These are phyloP conservation scores for Eimeria acervulina DNA, from an alignment of 169 alveolate genomes.

Conservation along the genomic window DNA sequence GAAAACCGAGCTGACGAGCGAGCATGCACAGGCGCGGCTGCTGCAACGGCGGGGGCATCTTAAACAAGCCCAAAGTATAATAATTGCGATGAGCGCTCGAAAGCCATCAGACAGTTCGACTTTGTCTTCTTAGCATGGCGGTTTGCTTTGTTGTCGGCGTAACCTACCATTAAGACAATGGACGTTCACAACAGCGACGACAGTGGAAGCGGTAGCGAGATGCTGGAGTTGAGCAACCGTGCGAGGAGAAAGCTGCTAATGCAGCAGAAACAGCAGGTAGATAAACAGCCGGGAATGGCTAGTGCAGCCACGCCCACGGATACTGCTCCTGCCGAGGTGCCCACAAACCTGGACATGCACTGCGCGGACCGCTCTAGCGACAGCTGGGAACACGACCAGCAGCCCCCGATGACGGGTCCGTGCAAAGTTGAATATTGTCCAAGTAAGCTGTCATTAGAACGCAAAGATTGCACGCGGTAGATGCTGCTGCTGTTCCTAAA, in stretches of 20 bases:
- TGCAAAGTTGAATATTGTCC: slow-evolving; percentile 69
- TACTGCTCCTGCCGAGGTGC: not conserved
- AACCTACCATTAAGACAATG: not conserved
- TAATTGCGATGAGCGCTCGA: not conserved
- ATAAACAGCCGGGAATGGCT: not conserved
- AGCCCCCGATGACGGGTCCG: slow-evolving; percentile 62
- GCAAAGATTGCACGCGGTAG: not conserved
- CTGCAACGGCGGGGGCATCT: slow-evolving; percentile 17
- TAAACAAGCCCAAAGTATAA: slow-evolving; percentile 1
- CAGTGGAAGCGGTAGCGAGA: slow-evolving; percentile 58
- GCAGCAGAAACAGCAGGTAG: slow-evolving; percentile 11
- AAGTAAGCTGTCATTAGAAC: not conserved
- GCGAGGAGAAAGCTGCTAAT: slow-evolving; percentile 27
- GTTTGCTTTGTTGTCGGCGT: not conserved
- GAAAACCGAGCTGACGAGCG: not conserved
- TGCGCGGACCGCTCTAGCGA: not conserved
- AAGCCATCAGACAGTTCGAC: not conserved
- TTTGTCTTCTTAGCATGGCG: slow-evolving; percentile 5
- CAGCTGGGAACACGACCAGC: slow-evolving; percentile 34
- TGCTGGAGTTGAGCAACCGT: slow-evolving; percentile 1
- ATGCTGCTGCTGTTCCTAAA: not conserved
- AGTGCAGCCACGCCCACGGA: not conserved
- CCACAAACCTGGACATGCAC: not conserved
- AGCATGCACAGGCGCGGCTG: slow-evolving; percentile 63
- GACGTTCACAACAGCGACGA: slow-evolving; percentile 28